A percentile compares a stretch with the other conserved stretches of the same genome.
Conservation (phyloP, 1,284 basidiomycete species). For the Papiliotrema flavescens region DNA sequence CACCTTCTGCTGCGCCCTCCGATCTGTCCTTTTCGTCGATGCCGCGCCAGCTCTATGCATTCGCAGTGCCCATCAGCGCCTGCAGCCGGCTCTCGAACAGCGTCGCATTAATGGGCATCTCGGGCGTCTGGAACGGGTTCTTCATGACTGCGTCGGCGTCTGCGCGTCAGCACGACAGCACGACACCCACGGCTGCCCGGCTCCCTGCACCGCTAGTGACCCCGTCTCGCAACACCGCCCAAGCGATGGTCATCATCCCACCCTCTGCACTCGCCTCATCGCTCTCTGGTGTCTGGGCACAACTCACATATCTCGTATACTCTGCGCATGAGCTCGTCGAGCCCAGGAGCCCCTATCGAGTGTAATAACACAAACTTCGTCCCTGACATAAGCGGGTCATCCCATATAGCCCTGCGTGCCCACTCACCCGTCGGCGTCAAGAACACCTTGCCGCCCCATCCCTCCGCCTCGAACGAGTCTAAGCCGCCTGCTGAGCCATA, state of each 20-base stretch:
- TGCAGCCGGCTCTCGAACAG: conserved; percentile 70
- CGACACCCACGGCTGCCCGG: too few species aligned
- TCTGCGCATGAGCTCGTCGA: conserved; percentile 70
- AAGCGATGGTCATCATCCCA: neutral
- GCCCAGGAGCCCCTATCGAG: conserved; percentile 59
- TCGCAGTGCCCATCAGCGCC: conserved; percentile 30
- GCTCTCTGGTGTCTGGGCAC: neutral
- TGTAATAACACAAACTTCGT: conserved; percentile 93
- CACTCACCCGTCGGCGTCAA: conserved; percentile 85
- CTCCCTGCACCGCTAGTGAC: too few species aligned
- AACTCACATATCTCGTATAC: conserved; percentile 78
- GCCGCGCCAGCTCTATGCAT: too few species aligned
- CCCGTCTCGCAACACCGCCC: too few species aligned
- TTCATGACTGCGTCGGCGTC: conserved; percentile 90
- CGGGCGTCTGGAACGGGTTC: conserved; percentile 97
- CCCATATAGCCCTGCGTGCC: neutral
- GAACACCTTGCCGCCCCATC: conserved; percentile 53
- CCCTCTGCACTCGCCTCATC: neutral
- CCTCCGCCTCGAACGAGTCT: conserved; percentile 90
- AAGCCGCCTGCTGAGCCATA: conserved; percentile 56
- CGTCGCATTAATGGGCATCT: conserved; percentile 95
- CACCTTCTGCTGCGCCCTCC: too few species aligned
- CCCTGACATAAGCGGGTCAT: conserved; percentile 58
- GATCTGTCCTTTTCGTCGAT: too few species aligned
- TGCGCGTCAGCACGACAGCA: neutral